Conservation (phyloP, 179 eudicot genomes). For the Corrigiola litoralis region DNA sequence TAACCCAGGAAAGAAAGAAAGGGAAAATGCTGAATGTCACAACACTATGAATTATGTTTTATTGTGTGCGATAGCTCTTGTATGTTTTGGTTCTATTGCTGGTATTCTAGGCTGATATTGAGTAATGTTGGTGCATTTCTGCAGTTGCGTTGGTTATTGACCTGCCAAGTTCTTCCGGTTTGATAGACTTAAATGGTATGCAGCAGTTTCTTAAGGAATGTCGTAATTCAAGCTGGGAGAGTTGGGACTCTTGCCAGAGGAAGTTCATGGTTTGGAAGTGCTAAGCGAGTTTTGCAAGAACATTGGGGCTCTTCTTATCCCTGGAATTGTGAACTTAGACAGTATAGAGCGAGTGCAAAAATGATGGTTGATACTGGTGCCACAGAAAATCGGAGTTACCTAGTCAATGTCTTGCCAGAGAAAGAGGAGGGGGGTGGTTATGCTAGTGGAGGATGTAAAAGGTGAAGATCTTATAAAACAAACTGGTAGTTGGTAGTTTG, state of each 20-base stretch:
- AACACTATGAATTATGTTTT: not conserved
- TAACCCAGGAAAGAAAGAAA: no score
- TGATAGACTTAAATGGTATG: constrained; percentile 62
- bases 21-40: no score
- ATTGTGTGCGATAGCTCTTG: not conserved
- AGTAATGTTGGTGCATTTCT: not conserved
- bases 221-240: constrained; percentile 39
- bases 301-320: constrained; percentile 27
- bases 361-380: constrained; percentile 75
- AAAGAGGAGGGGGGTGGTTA: constrained; percentile 62
- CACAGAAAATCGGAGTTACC: constrained; percentile 32
- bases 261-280: constrained; percentile 27
- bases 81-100: not conserved
- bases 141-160: constrained; percentile 19
- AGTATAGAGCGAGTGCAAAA: constrained; percentile 31
- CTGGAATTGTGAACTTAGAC: constrained; percentile 28
- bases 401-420: constrained; percentile 33
- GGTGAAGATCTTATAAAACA: constrained; percentile 39
- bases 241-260: constrained; percentile 31
- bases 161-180: constrained; percentile 9
- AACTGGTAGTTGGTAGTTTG: not conserved
- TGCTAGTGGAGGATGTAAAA: constrained; percentile 77
- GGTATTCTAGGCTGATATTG: not conserved
- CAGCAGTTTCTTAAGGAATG: constrained; percentile 41
- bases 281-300: constrained; percentile 32